A percentile compares a stretch with the other conserved stretches of the same genome.
phyloP scores from a whole-genome alignment of 2,329 filamentous ascomycete genomes.

The Tolypocladium cylindrosporum region DNA sequence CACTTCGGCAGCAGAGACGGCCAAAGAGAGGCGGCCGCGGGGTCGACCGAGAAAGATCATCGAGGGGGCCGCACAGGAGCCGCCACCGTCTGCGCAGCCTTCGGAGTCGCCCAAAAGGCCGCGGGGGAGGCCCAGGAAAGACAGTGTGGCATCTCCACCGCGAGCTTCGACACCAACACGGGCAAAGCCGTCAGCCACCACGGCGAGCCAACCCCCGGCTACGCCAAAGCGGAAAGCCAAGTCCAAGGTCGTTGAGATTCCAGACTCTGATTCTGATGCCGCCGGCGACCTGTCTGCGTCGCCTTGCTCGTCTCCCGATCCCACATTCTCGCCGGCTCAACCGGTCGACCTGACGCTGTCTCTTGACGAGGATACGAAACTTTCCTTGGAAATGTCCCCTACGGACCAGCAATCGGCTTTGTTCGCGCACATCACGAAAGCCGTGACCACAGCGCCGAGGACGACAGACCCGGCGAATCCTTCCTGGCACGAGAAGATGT shows the following conservation, averaged over 20 bases:
- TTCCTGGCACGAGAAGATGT: conserved; percentile 86
- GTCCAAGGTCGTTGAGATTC: conserved; percentile 31
- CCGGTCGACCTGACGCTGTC: conserved; percentile 32
- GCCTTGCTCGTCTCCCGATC: conserved; percentile 23
- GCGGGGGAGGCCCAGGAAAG: conserved; percentile 33
- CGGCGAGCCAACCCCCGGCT: neutral
- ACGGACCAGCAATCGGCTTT: conserved; percentile 32
- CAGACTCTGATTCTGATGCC: conserved; percentile 38
- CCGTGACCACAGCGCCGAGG: conserved; percentile 40
- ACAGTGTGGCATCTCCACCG: conserved; percentile 3
- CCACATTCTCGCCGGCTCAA: conserved; percentile 33
- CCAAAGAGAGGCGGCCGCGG: conserved; percentile 15
- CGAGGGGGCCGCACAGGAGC: conserved; percentile 17
- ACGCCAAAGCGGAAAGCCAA: neutral
- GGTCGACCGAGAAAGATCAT: conserved; percentile 22
- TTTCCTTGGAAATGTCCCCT: conserved; percentile 27
- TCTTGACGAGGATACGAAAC: conserved; percentile 33
- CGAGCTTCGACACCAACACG: neutral
- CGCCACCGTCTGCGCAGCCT: conserved; percentile 23
- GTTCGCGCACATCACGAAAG: conserved; percentile 44
- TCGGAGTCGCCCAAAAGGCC: conserved; percentile 22
- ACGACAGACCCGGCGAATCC: conserved; percentile 39
- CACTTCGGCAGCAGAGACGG: neutral
- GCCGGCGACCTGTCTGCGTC: conserved; percentile 17
- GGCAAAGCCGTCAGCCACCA: conserved; percentile 3